A percentile compares a stretch with the other conserved stretches of the same genome.
Evolutionary conservation across 169 alveolate genomes (phyloP).

Genomic region (Babesia bovis): DNA sequence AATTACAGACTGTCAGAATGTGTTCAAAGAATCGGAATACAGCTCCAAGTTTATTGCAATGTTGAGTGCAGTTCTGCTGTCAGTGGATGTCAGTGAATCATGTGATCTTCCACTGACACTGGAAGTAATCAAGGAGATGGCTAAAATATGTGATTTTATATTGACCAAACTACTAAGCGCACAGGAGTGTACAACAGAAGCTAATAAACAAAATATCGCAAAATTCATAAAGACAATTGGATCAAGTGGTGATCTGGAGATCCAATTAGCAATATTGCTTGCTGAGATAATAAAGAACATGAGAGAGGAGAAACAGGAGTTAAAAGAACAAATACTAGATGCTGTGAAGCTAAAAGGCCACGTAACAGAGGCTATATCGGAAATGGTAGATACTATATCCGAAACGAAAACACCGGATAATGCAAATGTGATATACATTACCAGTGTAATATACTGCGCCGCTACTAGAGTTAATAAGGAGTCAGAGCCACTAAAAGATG

Average conservation of each 20-base stretch:
- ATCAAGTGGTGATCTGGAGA: neutral
- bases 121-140: conserved; percentile 1
- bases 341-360: neutral
- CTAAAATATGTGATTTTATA: neutral
- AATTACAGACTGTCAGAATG: neutral
- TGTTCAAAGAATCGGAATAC: neutral
- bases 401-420: neutral
- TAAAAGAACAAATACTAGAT: too few relatives aligned
- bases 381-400: neutral
- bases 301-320: neutral
- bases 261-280: neutral
- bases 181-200: neutral
- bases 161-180: neutral
- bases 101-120: neutral
- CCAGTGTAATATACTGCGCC: conserved; percentile 15
- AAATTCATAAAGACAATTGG: neutral
- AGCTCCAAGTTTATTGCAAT: neutral
- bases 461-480: neutral
- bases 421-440: neutral
- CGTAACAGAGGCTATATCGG: neutral
- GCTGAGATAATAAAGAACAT: neutral
- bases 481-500: neutral
- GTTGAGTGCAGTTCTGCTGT: neutral
- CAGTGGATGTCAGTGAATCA: neutral
- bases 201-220: too few relatives aligned